Base-by-base conservation (phyloP, 176 grass and related monocot genomes). In the Dendrocalamus sinicus region DNA sequence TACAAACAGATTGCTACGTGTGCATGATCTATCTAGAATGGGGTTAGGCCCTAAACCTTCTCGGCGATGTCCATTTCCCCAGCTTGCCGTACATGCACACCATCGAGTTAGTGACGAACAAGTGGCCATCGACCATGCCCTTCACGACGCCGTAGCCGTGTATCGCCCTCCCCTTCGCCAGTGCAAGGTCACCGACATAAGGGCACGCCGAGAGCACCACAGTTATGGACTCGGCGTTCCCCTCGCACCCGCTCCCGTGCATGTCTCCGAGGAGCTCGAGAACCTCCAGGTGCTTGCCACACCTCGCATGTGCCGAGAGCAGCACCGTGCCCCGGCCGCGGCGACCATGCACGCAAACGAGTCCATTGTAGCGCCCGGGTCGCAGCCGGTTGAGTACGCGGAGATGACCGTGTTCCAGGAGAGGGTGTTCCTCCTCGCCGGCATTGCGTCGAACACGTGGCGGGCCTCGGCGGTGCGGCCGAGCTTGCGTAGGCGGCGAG, bases 51-150 rank as follows among this genome's bases (percentile, higher is more conserved):
- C 26, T 26, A 95, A 24, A 89, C 13, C 80, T 46, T 74, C 75
- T 28, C 23, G 0, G 93, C 88, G 3, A 79, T 90, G 11, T 79
- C 86, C 74, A 85, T 87, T 26, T 63, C 22, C 88, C 52, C 4
- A 92, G 80, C 76, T 95, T 95, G 17, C 90, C 90, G 7, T 95
- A 95, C 93, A 92, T 84, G 83, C 93, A 95, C 15, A 92, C 73
- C 52, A 92, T 23, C 2, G 90, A 95, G 76, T 90, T 95, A 9
- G 62, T 87, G 52, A 95, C 88, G 65, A 92, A 92, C 72, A 82
- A 5, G 80, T 75, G 87, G 35, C 67, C 76, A 13, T 70, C 17
- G 9, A 75, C 65, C 22, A 92, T 15, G 20, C 93, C 86, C 69
- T 76, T 88, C 51, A 52, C 30, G 41, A 95, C 16, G 9, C 71